These are phyloP conservation scores for Penicillium sp. DNA, from an alignment of 2,329 filamentous ascomycete genomes.

Conservation along the genomic window DNA sequence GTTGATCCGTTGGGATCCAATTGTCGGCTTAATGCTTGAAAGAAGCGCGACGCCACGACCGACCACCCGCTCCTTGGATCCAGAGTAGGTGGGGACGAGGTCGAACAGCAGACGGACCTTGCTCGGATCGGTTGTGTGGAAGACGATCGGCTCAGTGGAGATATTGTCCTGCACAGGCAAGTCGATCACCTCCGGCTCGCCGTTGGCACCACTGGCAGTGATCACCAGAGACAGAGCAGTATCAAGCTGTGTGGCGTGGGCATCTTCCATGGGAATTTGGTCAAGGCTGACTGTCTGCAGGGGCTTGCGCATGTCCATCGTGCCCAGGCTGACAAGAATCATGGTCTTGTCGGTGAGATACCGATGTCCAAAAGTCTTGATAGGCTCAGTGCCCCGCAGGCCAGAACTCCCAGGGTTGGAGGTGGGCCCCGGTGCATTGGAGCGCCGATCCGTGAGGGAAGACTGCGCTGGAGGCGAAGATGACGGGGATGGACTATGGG, in stretches of 20 bases:
- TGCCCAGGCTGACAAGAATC: conserved; percentile 86
- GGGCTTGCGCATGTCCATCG: conserved; percentile 87
- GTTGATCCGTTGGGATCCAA: conserved; percentile 84
- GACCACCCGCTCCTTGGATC: conserved; percentile 73
- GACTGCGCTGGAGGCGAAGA: conserved; percentile 38
- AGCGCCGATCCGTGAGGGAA: conserved; percentile 45
- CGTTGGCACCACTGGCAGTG: conserved; percentile 76
- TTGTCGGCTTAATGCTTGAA: conserved; percentile 75
- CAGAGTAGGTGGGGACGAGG: conserved; percentile 91
- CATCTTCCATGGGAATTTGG: conserved; percentile 79
- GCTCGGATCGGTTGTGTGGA: conserved; percentile 71
- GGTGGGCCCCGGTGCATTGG: conserved; percentile 31
- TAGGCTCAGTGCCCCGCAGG: conserved; percentile 60
- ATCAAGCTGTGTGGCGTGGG: conserved; percentile 88
- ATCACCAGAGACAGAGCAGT: conserved; percentile 90
- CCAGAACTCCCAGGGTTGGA: conserved; percentile 44
- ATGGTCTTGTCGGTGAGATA: conserved; percentile 88
- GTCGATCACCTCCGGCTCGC: conserved; percentile 86
- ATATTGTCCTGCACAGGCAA: conserved; percentile 92
- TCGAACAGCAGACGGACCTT: conserved; percentile 92
- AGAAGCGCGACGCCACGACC: conserved; percentile 85
- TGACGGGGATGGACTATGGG: conserved; percentile 30
- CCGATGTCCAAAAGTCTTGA: conserved; percentile 94
- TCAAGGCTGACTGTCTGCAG: conserved; percentile 80
- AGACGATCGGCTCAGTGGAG: conserved; percentile 87